Percentiles rank a stretch among this genome's conserved stretches.
These are phyloP conservation scores for Arachis monticola DNA, from an alignment of 331 rosid species.

Conservation along the genomic window DNA sequence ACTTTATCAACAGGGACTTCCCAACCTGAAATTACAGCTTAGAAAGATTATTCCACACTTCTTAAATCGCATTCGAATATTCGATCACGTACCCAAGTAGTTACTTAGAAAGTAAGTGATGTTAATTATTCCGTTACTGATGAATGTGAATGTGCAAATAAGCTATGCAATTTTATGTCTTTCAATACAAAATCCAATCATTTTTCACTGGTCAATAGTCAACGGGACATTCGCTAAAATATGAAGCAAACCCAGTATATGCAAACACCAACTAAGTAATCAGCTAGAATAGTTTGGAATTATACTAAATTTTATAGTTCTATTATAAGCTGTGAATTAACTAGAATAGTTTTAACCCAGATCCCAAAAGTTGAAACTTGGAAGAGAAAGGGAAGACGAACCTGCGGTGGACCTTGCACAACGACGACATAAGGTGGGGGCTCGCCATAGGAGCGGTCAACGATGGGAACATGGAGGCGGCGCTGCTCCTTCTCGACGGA, in stretches of 20 bases:
- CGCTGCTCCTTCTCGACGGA: constrained; percentile 97
- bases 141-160: neutral
- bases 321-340: too few species aligned
- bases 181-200: neutral
- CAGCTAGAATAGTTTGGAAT: too few species aligned
- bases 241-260: neutral
- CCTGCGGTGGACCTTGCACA: constrained; percentile 97
- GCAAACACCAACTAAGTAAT: neutral
- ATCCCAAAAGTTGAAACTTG: neutral
- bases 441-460: constrained; percentile 82
- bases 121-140: neutral
- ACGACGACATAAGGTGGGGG: constrained; percentile 80
- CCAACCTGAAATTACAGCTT: constrained; percentile 66
- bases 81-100: neutral
- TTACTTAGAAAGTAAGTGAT: neutral
- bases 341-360: neutral
- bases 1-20: constrained; percentile 84
- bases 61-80: neutral
- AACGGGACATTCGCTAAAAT: neutral
- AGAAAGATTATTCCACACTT: neutral
- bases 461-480: constrained; percentile 75
- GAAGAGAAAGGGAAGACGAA: constrained; percentile 18
- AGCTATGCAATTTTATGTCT: neutral
- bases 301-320: too few species aligned
- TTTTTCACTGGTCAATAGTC: neutral